Conservation (phyloP, 768 basidiomycete species). For the Amanita inopinata region DNA sequence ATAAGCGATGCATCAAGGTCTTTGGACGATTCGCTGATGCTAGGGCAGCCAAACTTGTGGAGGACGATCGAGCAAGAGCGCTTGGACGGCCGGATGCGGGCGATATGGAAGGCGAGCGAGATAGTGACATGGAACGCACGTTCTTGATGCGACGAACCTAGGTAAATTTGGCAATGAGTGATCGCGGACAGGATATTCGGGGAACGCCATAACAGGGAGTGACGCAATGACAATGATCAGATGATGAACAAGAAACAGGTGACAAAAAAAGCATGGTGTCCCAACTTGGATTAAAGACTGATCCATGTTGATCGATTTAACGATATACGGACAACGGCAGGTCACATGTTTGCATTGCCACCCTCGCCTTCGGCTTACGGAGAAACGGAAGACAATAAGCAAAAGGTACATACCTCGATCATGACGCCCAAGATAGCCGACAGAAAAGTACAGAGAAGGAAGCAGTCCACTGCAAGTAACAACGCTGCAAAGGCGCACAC, state of each 20-base stretch:
- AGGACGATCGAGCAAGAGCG: slow-evolving; percentile 22
- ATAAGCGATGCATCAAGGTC: slow-evolving; percentile 24
- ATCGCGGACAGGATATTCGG: too few species aligned
- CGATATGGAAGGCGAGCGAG: slow-evolving; percentile 24
- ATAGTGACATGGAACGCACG: slow-evolving; percentile 38
- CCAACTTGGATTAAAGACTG: neutral
- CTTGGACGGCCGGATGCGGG: slow-evolving; percentile 18
- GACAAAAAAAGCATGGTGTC: slow-evolving; percentile 10
- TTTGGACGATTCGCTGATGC: neutral
- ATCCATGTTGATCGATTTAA: too few species aligned
- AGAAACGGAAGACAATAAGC: slow-evolving; percentile 8
- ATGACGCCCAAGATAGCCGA: slow-evolving; percentile 86
- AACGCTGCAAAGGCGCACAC: slow-evolving; percentile 93
- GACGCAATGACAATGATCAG: too few species aligned
- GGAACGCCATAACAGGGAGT: too few species aligned
- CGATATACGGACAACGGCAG: too few species aligned
- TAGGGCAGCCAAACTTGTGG: slow-evolving; percentile 13
- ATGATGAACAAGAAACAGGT: too few species aligned
- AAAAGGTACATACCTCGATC: slow-evolving; percentile 63
- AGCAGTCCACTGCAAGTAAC: slow-evolving; percentile 78
- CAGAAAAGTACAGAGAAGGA: slow-evolving; percentile 85
- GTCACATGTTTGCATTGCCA: slow-evolving; percentile 4
- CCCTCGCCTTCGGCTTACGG: neutral
- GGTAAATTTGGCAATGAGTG: slow-evolving; percentile 1
- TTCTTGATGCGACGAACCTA: slow-evolving; percentile 67